Evolutionary conservation across 2,329 filamentous ascomycete genomes (phyloP), one percentile per base, ranked within the genome.

Genomic region (Plectosphaerella plurivora): DNA sequence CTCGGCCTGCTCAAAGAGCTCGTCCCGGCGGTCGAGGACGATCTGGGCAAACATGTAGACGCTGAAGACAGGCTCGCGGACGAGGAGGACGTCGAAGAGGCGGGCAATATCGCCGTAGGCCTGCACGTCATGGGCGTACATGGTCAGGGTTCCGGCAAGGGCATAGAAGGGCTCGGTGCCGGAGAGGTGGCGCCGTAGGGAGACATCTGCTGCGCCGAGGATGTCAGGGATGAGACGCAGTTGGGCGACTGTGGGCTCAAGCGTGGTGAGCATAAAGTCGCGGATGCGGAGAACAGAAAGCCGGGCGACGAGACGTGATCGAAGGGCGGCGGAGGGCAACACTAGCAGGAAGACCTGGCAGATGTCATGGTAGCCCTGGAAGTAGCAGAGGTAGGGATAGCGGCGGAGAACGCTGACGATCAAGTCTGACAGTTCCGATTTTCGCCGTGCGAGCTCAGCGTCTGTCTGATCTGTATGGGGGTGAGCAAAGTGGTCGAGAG

Each of bases 361-460:
- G 63, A 99, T 97, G 73, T 99, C 94, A 70, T 99, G 94, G 68
- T 95, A 99, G 66, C 94, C 94, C 73, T 99, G 94, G 69, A 99
- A 99, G 73, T 99, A 99, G 74, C 86, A 91, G 36, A 99, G 82
- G 66, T 87, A 86, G 15, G 92, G 91, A 62, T 95, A 81, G 35
- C 82, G 82, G 50, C 95, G 87, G 45, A 99, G 81, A 14, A 95
- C 84, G 58, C 88, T 81, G 49, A 83, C 82, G 62, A 99, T 97
- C 49, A 99, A 78, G 57, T 83, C 74, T 8, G 86, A 93, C 2
- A 99, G 81, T 63, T 94, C 85, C 51, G 77, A 67, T 65, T 94
- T 97, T 64, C 88, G 87, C 44, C 69, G 68, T 46, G 83, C 76
- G 53, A 95, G 78, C 59, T 93, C 84, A 57, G 81, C 75, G 28